Evolutionary conservation across 1,284 basidiomycete species (phyloP).

Genomic region (Salmacisia buchloeana): DNA sequence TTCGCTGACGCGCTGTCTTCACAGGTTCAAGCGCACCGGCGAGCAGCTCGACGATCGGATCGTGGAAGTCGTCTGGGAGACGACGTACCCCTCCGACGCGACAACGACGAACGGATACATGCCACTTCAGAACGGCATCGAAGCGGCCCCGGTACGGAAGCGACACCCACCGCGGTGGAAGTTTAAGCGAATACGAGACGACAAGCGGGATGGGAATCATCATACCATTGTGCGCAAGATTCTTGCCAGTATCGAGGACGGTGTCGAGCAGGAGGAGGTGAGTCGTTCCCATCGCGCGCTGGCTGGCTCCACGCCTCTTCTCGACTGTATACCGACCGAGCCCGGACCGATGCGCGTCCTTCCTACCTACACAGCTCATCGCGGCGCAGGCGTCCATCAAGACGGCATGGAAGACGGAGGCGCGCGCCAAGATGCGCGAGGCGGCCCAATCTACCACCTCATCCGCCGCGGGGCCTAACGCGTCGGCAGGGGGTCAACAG

Average conservation of each 20-base stretch:
- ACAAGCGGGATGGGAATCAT: constrained; percentile 47
- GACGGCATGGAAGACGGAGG: constrained; percentile 35
- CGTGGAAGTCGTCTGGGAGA: constrained; percentile 89
- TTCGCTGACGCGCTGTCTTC: background rate
- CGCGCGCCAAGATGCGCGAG: constrained; percentile 16
- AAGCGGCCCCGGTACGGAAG: constrained; percentile 57
- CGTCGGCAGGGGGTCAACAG: background rate
- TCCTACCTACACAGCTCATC: constrained; percentile 17
- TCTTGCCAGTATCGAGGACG: constrained; percentile 41
- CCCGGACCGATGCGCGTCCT: no score
- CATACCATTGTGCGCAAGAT: constrained; percentile 40
- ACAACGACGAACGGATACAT: background rate
- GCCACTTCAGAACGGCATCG: constrained; percentile 73
- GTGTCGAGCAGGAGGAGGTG: constrained; percentile 37
- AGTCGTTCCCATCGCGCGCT: background rate
- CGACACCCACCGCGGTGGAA: constrained; percentile 60
- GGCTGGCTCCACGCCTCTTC: background rate
- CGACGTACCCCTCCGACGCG: constrained; percentile 11
- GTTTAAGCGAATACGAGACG: constrained; percentile 43
- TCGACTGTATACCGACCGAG: no score
- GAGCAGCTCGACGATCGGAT: constrained; percentile 89
- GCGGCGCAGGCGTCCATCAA: constrained; percentile 31
- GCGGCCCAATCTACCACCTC: no score
- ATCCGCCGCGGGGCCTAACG: background rate
- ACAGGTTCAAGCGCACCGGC: constrained; percentile 73